These are phyloP conservation scores for Microsporum audouinii DNA, from an alignment of 2,329 filamentous ascomycete genomes.

Conservation along the genomic window DNA sequence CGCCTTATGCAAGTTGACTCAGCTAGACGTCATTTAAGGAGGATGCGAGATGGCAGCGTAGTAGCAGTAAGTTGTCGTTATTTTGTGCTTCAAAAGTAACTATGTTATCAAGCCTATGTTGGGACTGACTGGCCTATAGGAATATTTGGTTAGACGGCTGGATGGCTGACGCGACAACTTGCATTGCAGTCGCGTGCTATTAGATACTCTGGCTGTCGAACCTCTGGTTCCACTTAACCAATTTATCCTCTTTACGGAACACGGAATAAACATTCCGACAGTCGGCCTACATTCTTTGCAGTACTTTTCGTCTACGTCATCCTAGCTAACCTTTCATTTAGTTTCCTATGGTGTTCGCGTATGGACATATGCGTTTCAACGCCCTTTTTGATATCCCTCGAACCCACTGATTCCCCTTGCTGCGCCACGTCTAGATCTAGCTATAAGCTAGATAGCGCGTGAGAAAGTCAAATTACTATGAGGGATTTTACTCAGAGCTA, in stretches of 20 bases:
- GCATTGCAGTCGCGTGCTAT: slow-evolving; percentile 1
- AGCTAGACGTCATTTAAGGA: neutral
- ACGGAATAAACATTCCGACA: neutral
- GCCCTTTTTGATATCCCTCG: neutral
- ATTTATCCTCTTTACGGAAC: neutral
- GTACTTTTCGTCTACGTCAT: neutral
- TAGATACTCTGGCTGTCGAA: neutral
- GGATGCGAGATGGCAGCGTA: neutral
- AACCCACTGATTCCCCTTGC: neutral
- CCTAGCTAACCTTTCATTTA: neutral
- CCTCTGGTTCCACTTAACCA: neutral
- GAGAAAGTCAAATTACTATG: neutral
- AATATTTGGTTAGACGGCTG: neutral
- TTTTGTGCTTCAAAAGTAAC: no score
- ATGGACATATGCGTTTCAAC: neutral
- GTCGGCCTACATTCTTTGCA: neutral
- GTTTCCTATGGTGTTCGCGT: neutral
- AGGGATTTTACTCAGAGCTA: neutral
- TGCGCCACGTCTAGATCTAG: neutral
- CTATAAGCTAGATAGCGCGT: neutral
- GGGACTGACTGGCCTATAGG: neutral
- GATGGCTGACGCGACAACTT: neutral
- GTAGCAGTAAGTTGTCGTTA: neutral
- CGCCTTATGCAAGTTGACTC: neutral
- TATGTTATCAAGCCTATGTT: neutral